These are phyloP conservation scores for Colletotrichum tropicicola DNA, from an alignment of 2,329 filamentous ascomycete genomes.

Conservation along the genomic window DNA sequence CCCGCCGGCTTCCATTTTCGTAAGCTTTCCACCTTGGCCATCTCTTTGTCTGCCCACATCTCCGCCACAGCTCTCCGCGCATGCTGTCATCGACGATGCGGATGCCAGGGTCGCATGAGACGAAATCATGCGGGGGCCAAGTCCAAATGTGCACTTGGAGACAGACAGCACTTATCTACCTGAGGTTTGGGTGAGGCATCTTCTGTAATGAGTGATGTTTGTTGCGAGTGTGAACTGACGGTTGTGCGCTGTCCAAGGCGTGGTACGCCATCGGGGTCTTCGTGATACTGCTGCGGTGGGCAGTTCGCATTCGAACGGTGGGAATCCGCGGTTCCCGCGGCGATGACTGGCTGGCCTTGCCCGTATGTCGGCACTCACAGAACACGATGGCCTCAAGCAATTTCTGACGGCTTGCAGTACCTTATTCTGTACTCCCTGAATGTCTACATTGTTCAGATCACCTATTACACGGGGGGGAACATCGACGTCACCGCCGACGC, in stretches of 20 bases:
- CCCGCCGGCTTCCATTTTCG: no score
- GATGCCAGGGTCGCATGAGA: background rate
- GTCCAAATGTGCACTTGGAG: slow-evolving; percentile 24
- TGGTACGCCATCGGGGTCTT: slow-evolving; percentile 31
- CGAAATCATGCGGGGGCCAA: slow-evolving; percentile 20
- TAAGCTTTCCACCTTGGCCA: no score
- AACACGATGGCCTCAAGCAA: accelerated
- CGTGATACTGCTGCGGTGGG: slow-evolving; percentile 30
- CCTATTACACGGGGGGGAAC: slow-evolving; percentile 35
- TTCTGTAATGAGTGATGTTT: no score
- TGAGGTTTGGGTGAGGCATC: slow-evolving; percentile 31
- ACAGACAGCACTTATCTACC: slow-evolving; percentile 29
- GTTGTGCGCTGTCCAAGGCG: background rate
- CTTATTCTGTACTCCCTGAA: slow-evolving; percentile 35
- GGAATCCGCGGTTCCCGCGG: slow-evolving; percentile 31
- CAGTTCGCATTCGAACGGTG: slow-evolving; percentile 31
- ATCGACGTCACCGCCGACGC: slow-evolving; percentile 33
- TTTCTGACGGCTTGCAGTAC: slow-evolving; percentile 25
- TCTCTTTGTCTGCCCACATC: no score
- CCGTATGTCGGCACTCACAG: slow-evolving; percentile 11
- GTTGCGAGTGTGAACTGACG: no score
- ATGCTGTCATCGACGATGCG: slow-evolving; percentile 6
- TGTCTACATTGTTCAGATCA: slow-evolving; percentile 34
- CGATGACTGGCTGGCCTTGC: slow-evolving; percentile 32
- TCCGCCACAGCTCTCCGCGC: no score